Percentiles rank a stretch among this genome's conserved stretches.
Conservation (phyloP, 2,329 filamentous ascomycete species). For the Microcyclospora pomicola region DNA sequence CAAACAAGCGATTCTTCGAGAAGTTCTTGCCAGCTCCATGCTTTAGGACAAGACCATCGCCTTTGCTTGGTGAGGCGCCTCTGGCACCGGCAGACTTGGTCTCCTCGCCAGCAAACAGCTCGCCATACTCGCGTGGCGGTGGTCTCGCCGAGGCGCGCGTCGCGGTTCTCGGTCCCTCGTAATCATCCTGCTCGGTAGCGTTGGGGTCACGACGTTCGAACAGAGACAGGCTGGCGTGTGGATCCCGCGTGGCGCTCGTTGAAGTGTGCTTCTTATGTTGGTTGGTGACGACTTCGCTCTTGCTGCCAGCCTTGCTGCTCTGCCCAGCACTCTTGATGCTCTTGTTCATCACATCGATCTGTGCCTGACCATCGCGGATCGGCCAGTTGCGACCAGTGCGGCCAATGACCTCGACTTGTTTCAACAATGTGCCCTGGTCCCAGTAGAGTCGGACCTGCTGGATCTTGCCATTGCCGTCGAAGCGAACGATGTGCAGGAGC, state of each 20-base stretch:
- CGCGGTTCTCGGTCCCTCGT: constrained; percentile 40
- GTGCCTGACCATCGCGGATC: constrained; percentile 74
- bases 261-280: constrained; percentile 19
- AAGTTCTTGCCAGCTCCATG: constrained; percentile 38
- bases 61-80: constrained; percentile 22
- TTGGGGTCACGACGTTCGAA: constrained; percentile 57
- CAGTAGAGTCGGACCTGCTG: constrained; percentile 77
- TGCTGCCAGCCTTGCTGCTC: constrained; percentile 12
- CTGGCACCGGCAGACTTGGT: constrained; percentile 15
- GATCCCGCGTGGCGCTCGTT: constrained; percentile 27
- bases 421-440: constrained; percentile 89
- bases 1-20: constrained; percentile 42
- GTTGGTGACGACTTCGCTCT: constrained; percentile 14
- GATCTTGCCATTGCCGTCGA: constrained; percentile 66
- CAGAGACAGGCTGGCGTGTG: constrained; percentile 56
- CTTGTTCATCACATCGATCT: constrained; percentile 47
- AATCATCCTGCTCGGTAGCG: constrained; percentile 29
- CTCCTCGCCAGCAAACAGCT: constrained; percentile 49
- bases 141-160: constrained; percentile 59
- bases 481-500: constrained; percentile 83
- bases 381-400: constrained; percentile 87
- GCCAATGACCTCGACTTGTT: constrained; percentile 87
- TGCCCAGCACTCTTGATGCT: constrained; percentile 17
- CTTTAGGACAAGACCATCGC: constrained; percentile 29
- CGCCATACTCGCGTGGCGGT: constrained; percentile 50